Evolutionary conservation across 768 basidiomycete species (phyloP), one percentile per base, ranked within the genome.

Genomic region (Scleroderma bovista): DNA sequence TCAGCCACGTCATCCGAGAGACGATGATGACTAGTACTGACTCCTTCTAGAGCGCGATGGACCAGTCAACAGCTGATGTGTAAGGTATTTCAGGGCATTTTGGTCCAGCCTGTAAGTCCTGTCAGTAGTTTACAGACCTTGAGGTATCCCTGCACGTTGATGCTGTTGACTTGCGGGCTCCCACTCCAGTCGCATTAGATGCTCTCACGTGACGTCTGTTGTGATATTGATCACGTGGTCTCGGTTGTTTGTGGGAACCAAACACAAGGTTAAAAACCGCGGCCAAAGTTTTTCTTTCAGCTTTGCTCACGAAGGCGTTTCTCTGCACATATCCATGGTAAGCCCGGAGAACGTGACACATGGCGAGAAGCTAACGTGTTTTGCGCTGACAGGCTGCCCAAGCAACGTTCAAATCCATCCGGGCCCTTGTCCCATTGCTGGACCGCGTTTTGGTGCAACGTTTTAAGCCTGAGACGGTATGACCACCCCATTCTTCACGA

Each of bases 401-500:
- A 72, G 87, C 91, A 57, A 95, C 93, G 22, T 93, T 98, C 85
- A 96, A 91, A 73, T 85, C 84, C 57, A 97, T 97, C 80, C 89
- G 80, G 75, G 76, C 93, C 51, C 67, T 98, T 58, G 72, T 90
- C 56, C 95, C 95, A 53, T 81, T 98, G 45, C 75, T 98, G 49
- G 95, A 98, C 84, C 90, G 95, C 57, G 90, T 98, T 55, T 78
- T 98, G 57, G 93, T 98, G 53, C 95, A 97, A 73, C 81, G 94
- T 50, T 95, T 95, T 84, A 98, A 97, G 77, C 76, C 91, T 29
- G 93, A 95, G 58, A 90, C 92, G 8, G 94, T 97, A 62, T 53
- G 88, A 29, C 26, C 4, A 29, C 26, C 26, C 26, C 26, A 26
- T 55, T 41, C 19, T 2, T 22, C 31, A 5, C 26, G 26, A 4